Conservation (phyloP, 129 eudicot genomes). For the Flaveria bidentis region DNA sequence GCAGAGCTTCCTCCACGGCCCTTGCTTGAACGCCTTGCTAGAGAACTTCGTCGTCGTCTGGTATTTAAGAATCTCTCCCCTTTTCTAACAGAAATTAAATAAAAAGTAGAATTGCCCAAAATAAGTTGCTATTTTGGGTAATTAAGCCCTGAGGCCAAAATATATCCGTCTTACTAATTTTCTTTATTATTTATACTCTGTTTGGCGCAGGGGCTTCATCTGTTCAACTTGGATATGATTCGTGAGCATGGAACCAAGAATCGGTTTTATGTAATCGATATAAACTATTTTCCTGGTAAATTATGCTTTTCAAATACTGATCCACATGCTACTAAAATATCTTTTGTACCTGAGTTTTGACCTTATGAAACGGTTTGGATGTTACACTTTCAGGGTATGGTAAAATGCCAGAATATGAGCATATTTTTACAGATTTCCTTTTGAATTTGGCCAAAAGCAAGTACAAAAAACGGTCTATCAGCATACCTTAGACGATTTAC, state of each 20-base stretch:
- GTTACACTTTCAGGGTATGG: slow-evolving; percentile 71
- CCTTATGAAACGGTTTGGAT: not conserved
- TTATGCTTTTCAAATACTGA: too few relatives aligned
- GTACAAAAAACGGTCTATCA: slow-evolving; percentile 46
- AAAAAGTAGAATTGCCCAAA: not conserved
- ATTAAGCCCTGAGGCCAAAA: not conserved
- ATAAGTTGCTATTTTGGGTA: not conserved
- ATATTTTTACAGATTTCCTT: slow-evolving; percentile 89
- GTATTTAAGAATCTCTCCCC: slow-evolving; percentile 31
- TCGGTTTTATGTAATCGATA: slow-evolving; percentile 85
- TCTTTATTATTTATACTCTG: not conserved
- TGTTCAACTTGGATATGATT: slow-evolving; percentile 91
- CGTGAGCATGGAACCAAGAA: slow-evolving; percentile 86
- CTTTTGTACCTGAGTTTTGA: not conserved
- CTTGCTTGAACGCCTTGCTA: slow-evolving; percentile 83
- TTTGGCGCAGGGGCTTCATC: slow-evolving; percentile 74
- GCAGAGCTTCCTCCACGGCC: slow-evolving; percentile 97
- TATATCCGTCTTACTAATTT: not conserved
- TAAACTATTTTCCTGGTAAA: slow-evolving; percentile 96
- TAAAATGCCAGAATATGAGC: slow-evolving; percentile 98
- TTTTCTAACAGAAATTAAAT: not conserved
- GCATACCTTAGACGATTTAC: slow-evolving; percentile 13
- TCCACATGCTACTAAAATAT: not conserved
- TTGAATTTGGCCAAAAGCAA: slow-evolving; percentile 65
- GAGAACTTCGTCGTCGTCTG: slow-evolving; percentile 86